Evolutionary conservation across 352 stramenopile species (phyloP).

Genomic region (Halophytophthora batemanensis): DNA sequence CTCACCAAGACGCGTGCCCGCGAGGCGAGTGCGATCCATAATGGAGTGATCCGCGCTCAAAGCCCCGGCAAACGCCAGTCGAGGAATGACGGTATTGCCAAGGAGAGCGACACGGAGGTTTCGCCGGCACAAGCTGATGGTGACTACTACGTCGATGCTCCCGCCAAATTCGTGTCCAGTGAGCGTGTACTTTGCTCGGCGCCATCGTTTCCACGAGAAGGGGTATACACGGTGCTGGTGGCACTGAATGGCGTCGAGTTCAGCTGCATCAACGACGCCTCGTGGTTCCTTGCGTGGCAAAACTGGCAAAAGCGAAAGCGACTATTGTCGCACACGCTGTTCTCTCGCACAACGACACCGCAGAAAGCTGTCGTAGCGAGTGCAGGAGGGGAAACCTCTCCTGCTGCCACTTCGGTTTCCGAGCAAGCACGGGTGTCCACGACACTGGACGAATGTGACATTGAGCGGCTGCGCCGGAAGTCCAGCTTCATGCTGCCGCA

Average conservation of each 20-base stretch:
- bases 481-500: slow-evolving; percentile 48
- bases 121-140: background rate
- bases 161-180: slow-evolving; percentile 44
- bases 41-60: background rate
- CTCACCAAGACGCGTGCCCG: slow-evolving; percentile 8
- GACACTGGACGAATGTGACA: slow-evolving; percentile 20
- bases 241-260: slow-evolving; percentile 71
- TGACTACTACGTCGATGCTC: slow-evolving; percentile 17
- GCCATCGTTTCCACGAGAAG: slow-evolving; percentile 57
- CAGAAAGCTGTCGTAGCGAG: slow-evolving; percentile 19
- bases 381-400: slow-evolving; percentile 14
- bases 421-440: background rate
- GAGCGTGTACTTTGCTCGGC: slow-evolving; percentile 41
- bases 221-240: slow-evolving; percentile 62
- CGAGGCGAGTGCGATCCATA: slow-evolving; percentile 8
- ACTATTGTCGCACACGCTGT: slow-evolving; percentile 36
- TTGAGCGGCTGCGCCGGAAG: slow-evolving; percentile 29
- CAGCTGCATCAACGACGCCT: slow-evolving; percentile 39
- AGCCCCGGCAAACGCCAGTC: slow-evolving; percentile 7
- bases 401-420: background rate
- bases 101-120: background rate
- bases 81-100: background rate
- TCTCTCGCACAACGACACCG: slow-evolving; percentile 14
- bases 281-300: slow-evolving; percentile 79
- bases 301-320: slow-evolving; percentile 81